phyloP scores from a whole-genome alignment of 2,329 filamentous ascomycete species.

The Aphanoascus verrucosus region DNA sequence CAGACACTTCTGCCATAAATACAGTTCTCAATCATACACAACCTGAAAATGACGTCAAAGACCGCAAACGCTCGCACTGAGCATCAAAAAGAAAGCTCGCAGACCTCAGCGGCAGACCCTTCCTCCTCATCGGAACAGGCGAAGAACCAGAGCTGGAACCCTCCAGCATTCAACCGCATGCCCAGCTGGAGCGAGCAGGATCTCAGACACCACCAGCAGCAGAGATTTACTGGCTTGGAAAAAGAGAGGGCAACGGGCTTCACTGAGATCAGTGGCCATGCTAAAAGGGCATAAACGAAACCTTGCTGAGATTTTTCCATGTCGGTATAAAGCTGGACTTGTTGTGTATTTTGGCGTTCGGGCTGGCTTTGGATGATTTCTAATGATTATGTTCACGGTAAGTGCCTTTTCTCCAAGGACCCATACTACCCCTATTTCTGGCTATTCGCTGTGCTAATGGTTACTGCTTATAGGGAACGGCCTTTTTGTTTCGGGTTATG shows the following conservation, averaged over 20 bases:
- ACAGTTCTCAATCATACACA: not conserved
- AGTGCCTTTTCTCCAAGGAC: not conserved
- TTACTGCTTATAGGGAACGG: not conserved
- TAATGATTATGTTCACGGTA: not conserved
- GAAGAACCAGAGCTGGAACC: slow-evolving; percentile 19
- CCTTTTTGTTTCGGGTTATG: no score
- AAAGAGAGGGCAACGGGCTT: slow-evolving; percentile 47
- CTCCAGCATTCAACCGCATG: slow-evolving; percentile 22
- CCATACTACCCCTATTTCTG: no score
- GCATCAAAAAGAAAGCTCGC: not conserved
- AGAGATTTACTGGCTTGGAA: slow-evolving; percentile 24
- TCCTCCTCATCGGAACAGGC: slow-evolving; percentile 1
- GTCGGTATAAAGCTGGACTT: not conserved
- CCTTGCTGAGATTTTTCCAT: not conserved
- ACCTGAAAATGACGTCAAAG: not conserved
- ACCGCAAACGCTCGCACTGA: not conserved
- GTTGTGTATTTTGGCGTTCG: not conserved
- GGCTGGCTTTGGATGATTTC: not conserved
- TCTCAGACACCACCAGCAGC: slow-evolving; percentile 47
- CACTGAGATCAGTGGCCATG: slow-evolving; percentile 35
- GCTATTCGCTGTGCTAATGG: no score
- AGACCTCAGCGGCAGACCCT: not conserved
- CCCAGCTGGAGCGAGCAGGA: slow-evolving; percentile 39
- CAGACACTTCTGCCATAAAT: not conserved
- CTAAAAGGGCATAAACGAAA: not conserved